phyloP scores from a whole-genome alignment of 2,329 filamentous ascomycete species.

The Fusarium ambrosium region DNA sequence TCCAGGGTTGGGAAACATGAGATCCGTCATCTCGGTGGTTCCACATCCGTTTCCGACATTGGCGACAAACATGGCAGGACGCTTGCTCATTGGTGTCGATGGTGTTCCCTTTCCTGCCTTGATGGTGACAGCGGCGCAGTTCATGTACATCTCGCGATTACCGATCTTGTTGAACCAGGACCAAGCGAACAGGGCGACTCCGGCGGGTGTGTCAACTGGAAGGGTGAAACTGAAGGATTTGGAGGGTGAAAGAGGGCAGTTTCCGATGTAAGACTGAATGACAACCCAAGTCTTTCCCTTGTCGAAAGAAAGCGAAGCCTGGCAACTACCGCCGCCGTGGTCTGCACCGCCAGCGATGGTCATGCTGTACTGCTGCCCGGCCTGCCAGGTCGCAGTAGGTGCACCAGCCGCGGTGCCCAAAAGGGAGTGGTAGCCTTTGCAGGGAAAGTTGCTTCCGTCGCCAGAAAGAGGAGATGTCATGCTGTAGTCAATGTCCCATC shows the following conservation, averaged over 20 bases:
- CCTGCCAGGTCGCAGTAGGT: slow-evolving; percentile 70
- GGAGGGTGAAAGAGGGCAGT: slow-evolving; percentile 60
- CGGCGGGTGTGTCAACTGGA: slow-evolving; percentile 58
- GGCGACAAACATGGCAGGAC: slow-evolving; percentile 78
- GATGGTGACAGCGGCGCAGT: slow-evolving; percentile 80
- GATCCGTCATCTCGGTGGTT: slow-evolving; percentile 64
- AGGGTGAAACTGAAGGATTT: slow-evolving; percentile 74
- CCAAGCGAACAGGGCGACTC: slow-evolving; percentile 79
- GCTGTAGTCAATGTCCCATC: slow-evolving; percentile 73
- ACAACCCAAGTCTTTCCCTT: slow-evolving; percentile 77
- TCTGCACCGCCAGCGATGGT: slow-evolving; percentile 71
- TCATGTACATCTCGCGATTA: slow-evolving; percentile 89
- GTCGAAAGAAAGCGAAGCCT: slow-evolving; percentile 81
- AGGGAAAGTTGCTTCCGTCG: slow-evolving; percentile 77
- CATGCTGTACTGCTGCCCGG: slow-evolving; percentile 74
- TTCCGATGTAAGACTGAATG: slow-evolving; percentile 68
- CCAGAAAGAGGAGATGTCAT: slow-evolving; percentile 76
- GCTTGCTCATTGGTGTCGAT: slow-evolving; percentile 59
- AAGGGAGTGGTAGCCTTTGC: slow-evolving; percentile 73
- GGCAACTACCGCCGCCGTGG: slow-evolving; percentile 81
- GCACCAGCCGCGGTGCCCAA: slow-evolving; percentile 63
- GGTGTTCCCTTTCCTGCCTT: slow-evolving; percentile 49
- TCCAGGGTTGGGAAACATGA: slow-evolving; percentile 72
- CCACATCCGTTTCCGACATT: slow-evolving; percentile 66
- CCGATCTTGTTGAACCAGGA: slow-evolving; percentile 82